phyloP scores from a whole-genome alignment of 345 rosid genomes.

The Erucastrum elatum region DNA sequence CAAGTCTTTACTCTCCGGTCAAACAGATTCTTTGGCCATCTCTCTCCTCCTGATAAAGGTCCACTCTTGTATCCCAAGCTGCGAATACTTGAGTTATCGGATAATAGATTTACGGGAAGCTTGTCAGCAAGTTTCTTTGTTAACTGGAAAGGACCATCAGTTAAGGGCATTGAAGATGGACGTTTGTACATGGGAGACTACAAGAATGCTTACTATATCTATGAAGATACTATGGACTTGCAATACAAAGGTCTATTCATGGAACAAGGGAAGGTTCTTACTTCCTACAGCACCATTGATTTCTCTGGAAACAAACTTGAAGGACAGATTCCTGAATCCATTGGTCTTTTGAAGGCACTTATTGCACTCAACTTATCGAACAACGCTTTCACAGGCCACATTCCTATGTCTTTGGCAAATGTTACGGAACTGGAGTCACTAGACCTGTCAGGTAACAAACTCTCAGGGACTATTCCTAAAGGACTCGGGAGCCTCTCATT shows the following conservation, averaged over 20 bases:
- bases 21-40: background rate
- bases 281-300: background rate
- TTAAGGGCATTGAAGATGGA: background rate
- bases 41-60: background rate
- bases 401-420: constrained; percentile 21
- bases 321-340: background rate
- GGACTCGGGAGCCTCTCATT: background rate
- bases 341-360: constrained; percentile 16
- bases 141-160: background rate
- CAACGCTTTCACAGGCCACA: constrained; percentile 20
- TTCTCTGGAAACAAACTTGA: constrained; percentile 3
- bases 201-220: background rate
- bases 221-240: constrained; percentile 5
- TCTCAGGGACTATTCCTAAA: constrained; percentile 12
- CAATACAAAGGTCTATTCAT: constrained; percentile 16
- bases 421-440: background rate
- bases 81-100: background rate
- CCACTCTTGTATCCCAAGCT: background rate
- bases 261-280: background rate
- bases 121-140: background rate
- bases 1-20: background rate
- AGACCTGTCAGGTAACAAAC: constrained; percentile 17
- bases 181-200: background rate
- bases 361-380: constrained; percentile 25
- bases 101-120: background rate